phyloP scores from a whole-genome alignment of 768 basidiomycete species.

The Daedalea quercina region DNA sequence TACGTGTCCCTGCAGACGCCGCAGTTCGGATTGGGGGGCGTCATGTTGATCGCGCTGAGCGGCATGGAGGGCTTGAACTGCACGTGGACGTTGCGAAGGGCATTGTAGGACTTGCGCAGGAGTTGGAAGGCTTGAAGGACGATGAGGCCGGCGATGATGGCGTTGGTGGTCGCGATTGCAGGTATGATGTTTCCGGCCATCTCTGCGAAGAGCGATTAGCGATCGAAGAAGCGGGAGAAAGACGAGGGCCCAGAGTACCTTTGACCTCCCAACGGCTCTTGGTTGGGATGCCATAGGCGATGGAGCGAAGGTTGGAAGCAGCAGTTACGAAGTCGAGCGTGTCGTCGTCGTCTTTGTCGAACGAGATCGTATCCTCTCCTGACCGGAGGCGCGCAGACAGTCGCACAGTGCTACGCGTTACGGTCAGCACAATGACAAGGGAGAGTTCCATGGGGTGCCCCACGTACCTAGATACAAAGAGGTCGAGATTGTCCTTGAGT shows the following conservation, averaged over 20 bases:
- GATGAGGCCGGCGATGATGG: conserved; percentile 91
- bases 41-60: conserved; percentile 60
- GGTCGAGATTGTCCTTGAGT: conserved; percentile 70
- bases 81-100: conserved; percentile 69
- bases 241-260: conserved; percentile 38
- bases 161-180: conserved; percentile 98
- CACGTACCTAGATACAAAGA: conserved; percentile 79
- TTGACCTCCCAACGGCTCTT: conserved; percentile 98
- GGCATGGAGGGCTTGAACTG: conserved; percentile 78
- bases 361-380: conserved; percentile 70
- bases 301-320: conserved; percentile 86
- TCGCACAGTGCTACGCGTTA: conserved; percentile 58
- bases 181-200: conserved; percentile 99
- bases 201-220: conserved; percentile 40
- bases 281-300: conserved; percentile 79
- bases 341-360: conserved; percentile 98
- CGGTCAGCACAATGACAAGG: neutral
- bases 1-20: conserved; percentile 88
- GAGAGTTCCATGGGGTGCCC: neutral
- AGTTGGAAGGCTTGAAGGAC: conserved; percentile 89
- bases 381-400: conserved; percentile 61
- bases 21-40: conserved; percentile 69
- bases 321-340: conserved; percentile 96
- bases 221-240: neutral
- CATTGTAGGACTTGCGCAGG: conserved; percentile 55